These are phyloP conservation scores for Rhizopogon vinicolor DNA, from an alignment of 768 basidiomycete species.

Conservation along the genomic window DNA sequence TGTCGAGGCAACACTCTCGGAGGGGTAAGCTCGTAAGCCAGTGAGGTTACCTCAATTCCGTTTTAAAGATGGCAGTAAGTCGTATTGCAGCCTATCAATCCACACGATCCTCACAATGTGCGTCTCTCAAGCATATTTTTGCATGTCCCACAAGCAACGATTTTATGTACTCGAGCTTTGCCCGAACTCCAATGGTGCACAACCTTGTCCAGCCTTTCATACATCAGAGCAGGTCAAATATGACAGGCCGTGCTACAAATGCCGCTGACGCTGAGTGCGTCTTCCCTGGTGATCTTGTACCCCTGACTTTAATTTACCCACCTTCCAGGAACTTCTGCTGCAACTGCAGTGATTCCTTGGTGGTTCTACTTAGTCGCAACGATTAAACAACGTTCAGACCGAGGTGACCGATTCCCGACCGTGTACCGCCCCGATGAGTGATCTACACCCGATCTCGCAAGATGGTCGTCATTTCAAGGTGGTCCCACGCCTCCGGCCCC, in stretches of 20 bases:
- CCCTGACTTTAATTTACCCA: too few relatives aligned
- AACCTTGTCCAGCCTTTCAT: neutral
- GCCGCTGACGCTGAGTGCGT: slow-evolving; percentile 5
- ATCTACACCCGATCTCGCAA: neutral
- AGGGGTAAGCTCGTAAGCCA: too few relatives aligned
- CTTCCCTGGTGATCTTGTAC: neutral
- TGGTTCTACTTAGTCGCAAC: neutral
- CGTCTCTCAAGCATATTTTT: slow-evolving; percentile 3
- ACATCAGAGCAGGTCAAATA: rapidly evolving
- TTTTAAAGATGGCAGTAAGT: neutral
- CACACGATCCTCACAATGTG: neutral
- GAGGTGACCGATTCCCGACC: neutral
- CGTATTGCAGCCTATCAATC: neutral
- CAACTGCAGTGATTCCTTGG: too few relatives aligned
- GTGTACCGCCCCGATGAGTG: neutral
- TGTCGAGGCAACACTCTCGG: too few relatives aligned
- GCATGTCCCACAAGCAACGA: neutral
- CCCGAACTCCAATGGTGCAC: neutral
- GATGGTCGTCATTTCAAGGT: neutral
- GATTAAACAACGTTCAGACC: neutral
- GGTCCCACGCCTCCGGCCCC: neutral
- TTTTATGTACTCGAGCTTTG: slow-evolving; percentile 6
- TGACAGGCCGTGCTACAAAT: slow-evolving; percentile 8
- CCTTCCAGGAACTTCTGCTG: neutral
- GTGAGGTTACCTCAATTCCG: too few relatives aligned